A percentile compares a stretch with the other conserved stretches of the same genome.
phyloP scores from a whole-genome alignment of 345 rosid genomes.

The Mangifera indica region DNA sequence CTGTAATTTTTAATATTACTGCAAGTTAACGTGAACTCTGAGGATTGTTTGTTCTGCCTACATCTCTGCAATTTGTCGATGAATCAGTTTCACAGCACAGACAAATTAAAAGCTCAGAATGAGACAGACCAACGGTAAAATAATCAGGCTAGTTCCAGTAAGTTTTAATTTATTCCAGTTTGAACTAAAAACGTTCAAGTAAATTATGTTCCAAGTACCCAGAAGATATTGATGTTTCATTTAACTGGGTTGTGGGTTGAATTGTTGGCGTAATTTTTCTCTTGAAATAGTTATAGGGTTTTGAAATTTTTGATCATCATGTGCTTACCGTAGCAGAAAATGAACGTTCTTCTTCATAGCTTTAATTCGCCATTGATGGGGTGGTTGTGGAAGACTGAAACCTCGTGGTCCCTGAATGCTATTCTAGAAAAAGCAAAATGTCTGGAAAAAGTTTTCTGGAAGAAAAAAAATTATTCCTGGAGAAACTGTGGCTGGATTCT shows the following conservation, averaged over 20 bases:
- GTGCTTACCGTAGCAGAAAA: no score
- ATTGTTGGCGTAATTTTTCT: background rate
- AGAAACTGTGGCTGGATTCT: slow-evolving; percentile 22
- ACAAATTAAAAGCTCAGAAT: slow-evolving; percentile 4
- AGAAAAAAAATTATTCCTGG: background rate
- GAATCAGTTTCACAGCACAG: slow-evolving; percentile 15
- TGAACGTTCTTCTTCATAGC: background rate
- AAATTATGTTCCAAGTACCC: background rate
- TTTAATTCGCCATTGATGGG: slow-evolving; percentile 11
- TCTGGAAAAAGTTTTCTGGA: background rate
- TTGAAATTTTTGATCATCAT: background rate
- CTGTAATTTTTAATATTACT: background rate
- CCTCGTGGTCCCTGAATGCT: slow-evolving; percentile 24
- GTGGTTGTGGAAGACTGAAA: slow-evolving; percentile 19
- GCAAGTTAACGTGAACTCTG: slow-evolving; percentile 15
- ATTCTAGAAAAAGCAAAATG: background rate
- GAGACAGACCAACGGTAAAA: slow-evolving; percentile 46
- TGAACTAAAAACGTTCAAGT: no score
- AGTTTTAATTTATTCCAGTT: no score
- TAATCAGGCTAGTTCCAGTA: background rate
- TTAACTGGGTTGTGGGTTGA: background rate
- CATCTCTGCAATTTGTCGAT: slow-evolving; percentile 24
- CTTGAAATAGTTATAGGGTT: no score
- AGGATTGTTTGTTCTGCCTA: slow-evolving; percentile 20
- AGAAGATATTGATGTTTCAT: background rate